phyloP scores from a whole-genome alignment of 345 rosid genomes.

The Streptanthus diversifolius region DNA sequence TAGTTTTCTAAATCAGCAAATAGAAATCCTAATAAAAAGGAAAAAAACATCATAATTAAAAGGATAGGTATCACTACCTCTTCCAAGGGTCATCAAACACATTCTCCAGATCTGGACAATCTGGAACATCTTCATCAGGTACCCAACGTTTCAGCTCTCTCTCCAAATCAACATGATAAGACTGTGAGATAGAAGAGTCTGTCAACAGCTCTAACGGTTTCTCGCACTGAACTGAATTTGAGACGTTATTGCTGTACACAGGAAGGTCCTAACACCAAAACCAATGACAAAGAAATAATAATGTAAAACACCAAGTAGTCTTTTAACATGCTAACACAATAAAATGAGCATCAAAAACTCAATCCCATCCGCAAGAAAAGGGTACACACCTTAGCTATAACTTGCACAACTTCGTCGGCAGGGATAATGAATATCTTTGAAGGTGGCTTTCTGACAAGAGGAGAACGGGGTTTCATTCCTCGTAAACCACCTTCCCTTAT shows the following conservation, averaged over 20 bases:
- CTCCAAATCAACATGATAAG: conserved; percentile 50
- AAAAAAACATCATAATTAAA: not conserved
- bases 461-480: conserved; percentile 48
- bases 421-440: conserved; percentile 60
- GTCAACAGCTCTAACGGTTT: conserved; percentile 66
- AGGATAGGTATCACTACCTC: conserved; percentile 46
- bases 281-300: not conserved
- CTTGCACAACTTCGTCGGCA: conserved; percentile 81
- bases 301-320: conserved; percentile 6
- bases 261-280: conserved; percentile 60
- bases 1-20: not conserved
- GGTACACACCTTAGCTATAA: conserved; percentile 74
- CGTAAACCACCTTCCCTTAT: conserved; percentile 50
- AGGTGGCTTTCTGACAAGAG: conserved; percentile 61
- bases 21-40: not conserved
- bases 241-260: conserved; percentile 54
- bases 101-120: conserved; percentile 69
- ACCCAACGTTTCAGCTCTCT: conserved; percentile 92
- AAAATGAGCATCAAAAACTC: conserved; percentile 4
- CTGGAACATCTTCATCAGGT: conserved; percentile 76
- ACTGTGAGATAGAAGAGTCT: conserved; percentile 75
- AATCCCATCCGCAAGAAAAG: not conserved
- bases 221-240: conserved; percentile 48
- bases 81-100: conserved; percentile 66
- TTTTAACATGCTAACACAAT: not conserved